phyloP scores from a whole-genome alignment of 768 basidiomycete genomes.

The Cystobasidium onofrii region DNA sequence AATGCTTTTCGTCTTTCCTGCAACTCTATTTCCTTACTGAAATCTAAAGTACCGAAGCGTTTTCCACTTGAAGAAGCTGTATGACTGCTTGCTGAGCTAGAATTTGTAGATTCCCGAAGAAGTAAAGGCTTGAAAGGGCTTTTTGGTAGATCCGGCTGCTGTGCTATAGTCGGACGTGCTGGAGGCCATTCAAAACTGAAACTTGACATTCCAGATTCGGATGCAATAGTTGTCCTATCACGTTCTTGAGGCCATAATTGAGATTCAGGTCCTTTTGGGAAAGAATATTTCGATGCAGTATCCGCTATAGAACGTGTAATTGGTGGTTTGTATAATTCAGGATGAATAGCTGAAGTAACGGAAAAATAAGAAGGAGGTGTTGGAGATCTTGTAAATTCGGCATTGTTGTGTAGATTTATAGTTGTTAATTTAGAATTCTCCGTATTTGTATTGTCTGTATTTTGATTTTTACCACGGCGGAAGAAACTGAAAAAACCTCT shows the following conservation, averaged over 20 bases:
- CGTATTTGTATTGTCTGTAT: neutral
- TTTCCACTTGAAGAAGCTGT: neutral
- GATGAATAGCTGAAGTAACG: neutral
- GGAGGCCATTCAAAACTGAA: constrained; percentile 14
- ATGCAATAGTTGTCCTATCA: neutral
- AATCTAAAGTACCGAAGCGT: neutral
- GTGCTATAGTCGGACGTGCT: neutral
- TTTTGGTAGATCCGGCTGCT: neutral
- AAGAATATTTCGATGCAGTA: neutral
- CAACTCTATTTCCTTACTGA: neutral
- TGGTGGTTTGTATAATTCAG: constrained; percentile 3
- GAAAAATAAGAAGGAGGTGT: constrained; percentile 6
- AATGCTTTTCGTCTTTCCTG: neutral
- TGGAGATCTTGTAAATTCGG: constrained; percentile 1
- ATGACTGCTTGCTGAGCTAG: neutral
- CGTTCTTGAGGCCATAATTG: neutral
- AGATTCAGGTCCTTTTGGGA: neutral
- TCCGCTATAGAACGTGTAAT: neutral
- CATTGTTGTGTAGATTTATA: neutral
- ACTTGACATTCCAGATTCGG: neutral
- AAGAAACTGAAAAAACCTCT: constrained; percentile 22
- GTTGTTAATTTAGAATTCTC: neutral
- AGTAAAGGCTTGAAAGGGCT: neutral
- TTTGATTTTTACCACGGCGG: neutral
- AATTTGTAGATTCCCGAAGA: neutral